A percentile compares a stretch with the other conserved stretches of the same genome.
Evolutionary conservation across 2,329 filamentous ascomycete genomes (phyloP).

Genomic region (Claviceps sp.): DNA sequence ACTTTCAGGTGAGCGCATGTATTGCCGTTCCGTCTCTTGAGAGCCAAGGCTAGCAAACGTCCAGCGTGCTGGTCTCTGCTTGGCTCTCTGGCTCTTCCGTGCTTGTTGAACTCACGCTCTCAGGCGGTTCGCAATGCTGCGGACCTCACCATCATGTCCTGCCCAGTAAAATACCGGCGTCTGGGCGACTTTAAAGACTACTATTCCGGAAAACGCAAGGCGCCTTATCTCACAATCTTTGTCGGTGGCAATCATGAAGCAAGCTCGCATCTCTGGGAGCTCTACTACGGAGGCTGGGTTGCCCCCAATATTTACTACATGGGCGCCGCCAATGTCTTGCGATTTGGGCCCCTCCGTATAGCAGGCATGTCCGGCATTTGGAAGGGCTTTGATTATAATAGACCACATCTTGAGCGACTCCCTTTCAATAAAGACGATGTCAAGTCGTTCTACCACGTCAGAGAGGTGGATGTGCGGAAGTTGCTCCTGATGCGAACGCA

Average conservation of each 20-base stretch:
- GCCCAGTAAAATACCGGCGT: slow-evolving; percentile 73
- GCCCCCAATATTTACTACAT: slow-evolving; percentile 96
- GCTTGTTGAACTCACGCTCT: neutral
- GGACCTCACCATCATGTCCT: slow-evolving; percentile 80
- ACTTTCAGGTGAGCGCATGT: slow-evolving; percentile 63
- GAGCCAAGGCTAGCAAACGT: neutral
- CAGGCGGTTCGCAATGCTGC: slow-evolving; percentile 76
- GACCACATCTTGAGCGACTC: slow-evolving; percentile 70
- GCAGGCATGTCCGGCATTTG: slow-evolving; percentile 88
- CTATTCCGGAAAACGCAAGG: slow-evolving; percentile 64
- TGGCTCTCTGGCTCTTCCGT: neutral
- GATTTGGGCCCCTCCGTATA: slow-evolving; percentile 73
- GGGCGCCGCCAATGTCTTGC: slow-evolving; percentile 79
- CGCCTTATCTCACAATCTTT: slow-evolving; percentile 85
- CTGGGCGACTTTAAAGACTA: slow-evolving; percentile 92
- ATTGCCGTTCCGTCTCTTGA: neutral
- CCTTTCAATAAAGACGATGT: slow-evolving; percentile 70
- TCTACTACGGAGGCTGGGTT: slow-evolving; percentile 95
- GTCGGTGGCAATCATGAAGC: slow-evolving; percentile 94
- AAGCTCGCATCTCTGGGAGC: slow-evolving; percentile 75
- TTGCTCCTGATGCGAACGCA: slow-evolving; percentile 73
- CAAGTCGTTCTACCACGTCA: slow-evolving; percentile 74
- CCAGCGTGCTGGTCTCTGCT: neutral
- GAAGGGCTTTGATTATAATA: slow-evolving; percentile 81
- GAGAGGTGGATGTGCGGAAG: slow-evolving; percentile 85